Percentiles rank a stretch among this genome's conserved stretches.
Conservation (phyloP, 176 grass and related monocot species). For the Guadua angustifolia region DNA sequence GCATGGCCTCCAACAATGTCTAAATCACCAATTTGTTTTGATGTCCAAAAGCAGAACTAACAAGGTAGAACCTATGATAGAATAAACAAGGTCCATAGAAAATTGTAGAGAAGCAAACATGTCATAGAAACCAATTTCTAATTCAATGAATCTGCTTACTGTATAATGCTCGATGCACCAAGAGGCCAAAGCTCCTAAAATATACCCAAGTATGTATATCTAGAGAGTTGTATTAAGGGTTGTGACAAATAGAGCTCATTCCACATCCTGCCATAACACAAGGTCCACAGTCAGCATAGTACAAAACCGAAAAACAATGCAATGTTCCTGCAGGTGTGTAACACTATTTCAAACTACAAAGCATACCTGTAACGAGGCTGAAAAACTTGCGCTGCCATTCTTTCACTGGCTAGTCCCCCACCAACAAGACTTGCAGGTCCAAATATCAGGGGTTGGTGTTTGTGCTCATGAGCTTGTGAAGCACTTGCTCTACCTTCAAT, state of each 20-base stretch:
- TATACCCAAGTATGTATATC: neutral
- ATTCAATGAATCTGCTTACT: neutral
- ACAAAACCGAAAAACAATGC: too few species aligned
- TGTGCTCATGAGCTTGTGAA: constrained; percentile 88
- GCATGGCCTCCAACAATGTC: neutral
- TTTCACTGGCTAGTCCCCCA: constrained; percentile 67
- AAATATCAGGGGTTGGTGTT: constrained; percentile 95
- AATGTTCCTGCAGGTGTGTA: too few species aligned
- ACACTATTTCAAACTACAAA: too few species aligned
- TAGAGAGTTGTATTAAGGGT: constrained; percentile 16
- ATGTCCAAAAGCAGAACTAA: neutral
- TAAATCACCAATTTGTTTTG: constrained; percentile 2
- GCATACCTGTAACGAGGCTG: constrained; percentile 94
- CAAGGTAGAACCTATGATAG: neutral
- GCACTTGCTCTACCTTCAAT: constrained; percentile 88
- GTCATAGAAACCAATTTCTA: neutral
- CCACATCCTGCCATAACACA: neutral
- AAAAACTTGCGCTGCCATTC: constrained; percentile 86
- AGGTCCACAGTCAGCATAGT: neutral
- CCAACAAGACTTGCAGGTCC: constrained; percentile 85
- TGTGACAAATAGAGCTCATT: neutral
- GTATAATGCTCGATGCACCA: constrained; percentile 7
- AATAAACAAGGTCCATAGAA: neutral
- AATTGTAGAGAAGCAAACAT: neutral
- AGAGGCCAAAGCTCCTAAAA: neutral